Base-by-base conservation (phyloP, 2,329 filamentous ascomycete genomes). In the Colletotrichum chrysophilum region DNA sequence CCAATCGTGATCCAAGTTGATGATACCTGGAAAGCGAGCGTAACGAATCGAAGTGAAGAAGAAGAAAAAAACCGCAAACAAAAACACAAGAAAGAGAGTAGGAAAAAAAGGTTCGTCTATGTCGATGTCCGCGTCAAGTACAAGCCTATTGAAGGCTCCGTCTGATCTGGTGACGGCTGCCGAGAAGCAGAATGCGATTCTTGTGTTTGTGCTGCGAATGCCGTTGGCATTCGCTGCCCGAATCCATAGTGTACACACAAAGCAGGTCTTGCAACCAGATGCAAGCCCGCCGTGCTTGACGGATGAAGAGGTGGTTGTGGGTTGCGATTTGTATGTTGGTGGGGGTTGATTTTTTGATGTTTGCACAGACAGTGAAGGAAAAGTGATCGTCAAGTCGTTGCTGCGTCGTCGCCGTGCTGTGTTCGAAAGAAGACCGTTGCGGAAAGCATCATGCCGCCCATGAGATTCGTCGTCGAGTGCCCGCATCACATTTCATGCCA, bases 351-450 rank as follows among this genome's bases (percentile, higher is more conserved):
- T 67, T 30, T 58, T 70, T 72, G 65, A 64, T 76, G 65, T 61
- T 75, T 77, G 76, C 82, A 84, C 79, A 81, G 77, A 80, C 80
- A 80, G 78, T 71, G 64, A 77, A 80, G 83, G 83, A 79, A 81
- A 83, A 85, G 80, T 48, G 26, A 71, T 86, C 84, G 81, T 87
- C 81, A 86, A 82, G 78, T 86, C 84, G 81, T 86, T 81, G 80
- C 80, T 80, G 81, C 81, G 77, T 85, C 83, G 81, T 84, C 77
- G 83, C 79, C 79, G 79, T 81, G 80, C 80, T 81, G 81, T 79
- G 81, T 81, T 77, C 80, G 78, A 80, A 77, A 78, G 69, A 65
- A 75, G 72, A 73, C 73, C 70, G 78, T 76, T 77, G 74, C 69
- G 61, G 74, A 76, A 77, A 77, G 73, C 70, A 76, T 71, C 62